Evolutionary conservation across 202 grass and related monocot genomes (phyloP), one percentile per base, ranked within the genome.

Genomic region (Zoysia matrella): DNA sequence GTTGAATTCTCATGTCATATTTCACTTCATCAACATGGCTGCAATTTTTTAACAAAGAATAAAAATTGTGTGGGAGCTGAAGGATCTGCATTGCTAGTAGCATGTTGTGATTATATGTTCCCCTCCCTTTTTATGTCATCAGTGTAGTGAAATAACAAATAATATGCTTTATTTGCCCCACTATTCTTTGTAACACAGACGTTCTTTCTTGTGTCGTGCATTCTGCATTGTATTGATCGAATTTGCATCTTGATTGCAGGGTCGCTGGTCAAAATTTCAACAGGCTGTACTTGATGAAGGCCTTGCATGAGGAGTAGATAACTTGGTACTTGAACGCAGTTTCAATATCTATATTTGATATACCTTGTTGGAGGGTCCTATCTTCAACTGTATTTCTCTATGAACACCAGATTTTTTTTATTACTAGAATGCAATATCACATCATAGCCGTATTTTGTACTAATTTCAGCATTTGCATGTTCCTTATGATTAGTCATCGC

Each of bases 271-370:
- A 99, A 77, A 94, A 88, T 83, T 95, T 99, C 80, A 79, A 82
- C 84, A 95, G 87, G 81, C 81, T 98, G 70, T 92, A 94, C 67
- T 80, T 99, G 69, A 94, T 95, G 93, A 99, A 99, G 87, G 89
- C 91, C 54, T 83, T 99, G 87, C 92, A 99, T 50, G 96, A 99
- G 52, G 88, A 94, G 13, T 94, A 92, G 83, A 74, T 47, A 75
- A 47, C 50, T 89, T 74, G 83, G 79, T 73, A 75, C 69, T 75
- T 52, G 6, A 62, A 7, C 52, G 58, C 50, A 72, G 52, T 51
- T 75, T 52, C 5, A 69, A 71, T 79, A 83, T 73, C 42, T 47
- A 55, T 78, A 50, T 90, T 83, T 83, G 4, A 74, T 83, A 74
- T 65, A 74, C 74, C 63, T 57, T 71, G 53, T 72, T 48, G 57